Evolutionary conservation across 176 grass and related monocot genomes (phyloP), one percentile per base, ranked within the genome.

Genomic region (Triticum monococcum): DNA sequence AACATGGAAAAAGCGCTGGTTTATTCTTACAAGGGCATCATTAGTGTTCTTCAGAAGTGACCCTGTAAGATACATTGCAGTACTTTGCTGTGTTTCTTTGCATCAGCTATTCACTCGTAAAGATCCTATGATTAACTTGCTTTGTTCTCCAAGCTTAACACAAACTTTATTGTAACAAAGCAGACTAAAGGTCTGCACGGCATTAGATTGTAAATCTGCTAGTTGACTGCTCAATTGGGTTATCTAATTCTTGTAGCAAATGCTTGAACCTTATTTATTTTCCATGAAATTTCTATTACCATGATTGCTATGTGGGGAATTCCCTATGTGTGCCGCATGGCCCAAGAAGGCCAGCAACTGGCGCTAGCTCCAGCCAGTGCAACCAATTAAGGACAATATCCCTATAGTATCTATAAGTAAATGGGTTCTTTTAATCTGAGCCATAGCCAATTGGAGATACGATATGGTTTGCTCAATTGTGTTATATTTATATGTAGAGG

Each of bases 1-100:
- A 75, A 94, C 93, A 90, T 98, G 97, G 97, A 98, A 98, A 79
- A 98, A 92, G 72, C 97, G 97, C 23, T 98, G 97, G 97, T 98
- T 98, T 90, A 59, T 96, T 83, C 97, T 98, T 92, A 98, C 97
- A 76, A 93, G 90, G 69, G 91, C 88, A 83, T 98, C 97, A 50
- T 78, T 98, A 81, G 89, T 96, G 76, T 98, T 98, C 84, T 98
- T 92, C 86, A 91, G 92, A 89, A 88, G 83, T 77, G 97, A 98
- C 52, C 97, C 94, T 13, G 94, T 98, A 96, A 98, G 91, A 88
- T 77, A 68, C 84, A 52, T 35, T 72, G 40, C 81, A 68, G 12
- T 80, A 68, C 36, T 59, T 84, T 64, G 45, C 54, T 75, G 26
- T 64, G 33, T 45, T 90, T 82, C 22, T 91, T 79, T 75, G 65